Conservation (phyloP, 2,329 filamentous ascomycete genomes). For the Malbranchea zuffiana region DNA sequence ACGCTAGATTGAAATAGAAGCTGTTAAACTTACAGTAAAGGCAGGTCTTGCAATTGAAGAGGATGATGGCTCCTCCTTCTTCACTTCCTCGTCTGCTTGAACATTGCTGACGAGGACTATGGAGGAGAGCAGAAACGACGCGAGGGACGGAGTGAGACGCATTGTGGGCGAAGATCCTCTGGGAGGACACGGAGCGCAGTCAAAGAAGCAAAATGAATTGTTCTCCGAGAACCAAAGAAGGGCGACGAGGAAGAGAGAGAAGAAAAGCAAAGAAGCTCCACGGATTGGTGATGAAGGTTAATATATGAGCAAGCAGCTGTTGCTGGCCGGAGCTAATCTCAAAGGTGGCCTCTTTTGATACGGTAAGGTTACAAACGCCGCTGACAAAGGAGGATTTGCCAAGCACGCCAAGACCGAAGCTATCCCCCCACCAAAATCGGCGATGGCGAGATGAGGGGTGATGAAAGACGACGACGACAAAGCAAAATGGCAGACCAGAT, state of each 20-base stretch:
- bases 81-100: slow-evolving; percentile 58
- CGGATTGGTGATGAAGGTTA: slow-evolving; percentile 13
- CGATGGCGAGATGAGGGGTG: background rate
- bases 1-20: slow-evolving; percentile 1
- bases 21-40: slow-evolving; percentile 63
- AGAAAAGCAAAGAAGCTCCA: slow-evolving; percentile 11
- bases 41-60: slow-evolving; percentile 58
- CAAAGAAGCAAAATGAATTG: slow-evolving; percentile 12
- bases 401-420: background rate
- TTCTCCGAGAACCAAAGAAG: slow-evolving; percentile 7
- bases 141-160: slow-evolving; percentile 73
- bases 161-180: slow-evolving; percentile 44
- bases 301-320: too few species aligned
- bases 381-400: background rate
- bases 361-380: background rate
- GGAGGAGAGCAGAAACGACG: slow-evolving; percentile 57
- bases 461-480: background rate
- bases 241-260: slow-evolving; percentile 13
- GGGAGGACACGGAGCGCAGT: slow-evolving; percentile 13
- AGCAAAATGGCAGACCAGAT: slow-evolving; percentile 8
- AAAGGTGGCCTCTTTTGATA: slow-evolving; percentile 38
- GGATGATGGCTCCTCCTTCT: slow-evolving; percentile 43
- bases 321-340: slow-evolving; percentile 22
- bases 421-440: background rate
- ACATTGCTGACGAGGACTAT: slow-evolving; percentile 57